Base-by-base conservation (phyloP, 139 green algal species). In the Tetradesmus lagerheimii region DNA sequence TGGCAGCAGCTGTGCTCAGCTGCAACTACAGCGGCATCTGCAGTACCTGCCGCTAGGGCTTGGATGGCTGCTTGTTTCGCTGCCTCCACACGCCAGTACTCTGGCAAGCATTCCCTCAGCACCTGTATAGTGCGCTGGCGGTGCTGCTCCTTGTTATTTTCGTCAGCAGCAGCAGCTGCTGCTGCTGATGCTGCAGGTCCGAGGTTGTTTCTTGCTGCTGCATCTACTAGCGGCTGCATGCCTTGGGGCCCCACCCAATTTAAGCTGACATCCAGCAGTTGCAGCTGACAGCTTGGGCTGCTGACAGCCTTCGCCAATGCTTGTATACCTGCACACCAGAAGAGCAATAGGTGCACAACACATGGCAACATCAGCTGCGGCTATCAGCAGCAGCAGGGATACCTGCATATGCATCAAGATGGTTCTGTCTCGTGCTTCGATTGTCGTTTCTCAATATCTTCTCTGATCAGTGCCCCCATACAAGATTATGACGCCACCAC, bases 241-340 rank as follows among this genome's bases (percentile, higher is more conserved):
- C 37, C 83, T 27, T 80, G 25, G 50, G 83, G 83, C 15, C 64
- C 64, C 27, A 80, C 83, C 62, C 62, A 88, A 38, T 88, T 88
- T 38, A 80, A 80, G 41, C 83, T 88, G 62, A 88, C 64, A 64
- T 88, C 83, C 83, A 88, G 83, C 38, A 88, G 64, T 2, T 64
- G 62, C 27, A 88, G 38, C 0, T 38, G 11, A 64, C 83, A 88
- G 37, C 38, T 43, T 29, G 83, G 64, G 1, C 29, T 38, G 64
- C 38, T 80, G 64, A 88, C 38, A 27, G 83, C 83, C 12, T 11
- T 35, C 2, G 64, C 83, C 45, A 88, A 16, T 0, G 29, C 18
- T 12, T 62, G 27, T 2, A 88, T 88, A 16, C 83, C 83, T 88
- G 38, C 23, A 35, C 0, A 8, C n/a, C 2, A 43, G 15, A 2